Conservation (phyloP, 331 rosid genomes). For the Malus hybrid region DNA sequence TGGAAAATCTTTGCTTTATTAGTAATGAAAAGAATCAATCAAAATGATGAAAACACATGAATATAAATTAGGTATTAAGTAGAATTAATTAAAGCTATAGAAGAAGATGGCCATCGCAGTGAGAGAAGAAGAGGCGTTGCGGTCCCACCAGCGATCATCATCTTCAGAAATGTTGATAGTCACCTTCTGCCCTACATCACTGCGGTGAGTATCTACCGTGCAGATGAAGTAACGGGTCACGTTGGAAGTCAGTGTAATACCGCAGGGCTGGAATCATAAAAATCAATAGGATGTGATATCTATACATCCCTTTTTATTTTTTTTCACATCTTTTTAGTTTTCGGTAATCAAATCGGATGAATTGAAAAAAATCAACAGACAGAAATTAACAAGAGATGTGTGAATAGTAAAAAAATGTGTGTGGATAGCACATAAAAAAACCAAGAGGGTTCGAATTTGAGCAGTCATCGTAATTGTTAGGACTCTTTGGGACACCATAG, state of each 20-base stretch:
- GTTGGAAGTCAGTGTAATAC: constrained; percentile 2
- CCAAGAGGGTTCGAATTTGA: constrained; percentile 6
- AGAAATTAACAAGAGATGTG: no score
- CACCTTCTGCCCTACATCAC: constrained; percentile 5
- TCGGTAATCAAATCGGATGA: no score
- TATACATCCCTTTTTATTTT: no score
- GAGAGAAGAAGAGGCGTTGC: constrained; percentile 9
- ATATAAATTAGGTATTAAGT: background rate
- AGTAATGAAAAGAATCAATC: no score
- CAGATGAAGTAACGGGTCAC: constrained; percentile 15
- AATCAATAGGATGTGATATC: background rate
- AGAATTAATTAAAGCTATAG: background rate
- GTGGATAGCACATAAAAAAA: no score
- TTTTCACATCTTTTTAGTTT: no score
- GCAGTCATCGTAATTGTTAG: background rate
- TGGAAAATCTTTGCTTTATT: no score
- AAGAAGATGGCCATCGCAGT: background rate
- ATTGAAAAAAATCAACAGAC: no score
- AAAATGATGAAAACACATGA: no score
- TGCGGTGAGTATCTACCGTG: background rate
- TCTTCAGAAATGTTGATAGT: background rate
- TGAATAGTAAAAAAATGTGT: no score
- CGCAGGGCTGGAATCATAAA: constrained; percentile 9
- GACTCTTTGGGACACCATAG: no score
- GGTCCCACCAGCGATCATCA: constrained; percentile 4